Evolutionary conservation across 768 basidiomycete species (phyloP).

Genomic region (Xanthoconium purpureum): DNA sequence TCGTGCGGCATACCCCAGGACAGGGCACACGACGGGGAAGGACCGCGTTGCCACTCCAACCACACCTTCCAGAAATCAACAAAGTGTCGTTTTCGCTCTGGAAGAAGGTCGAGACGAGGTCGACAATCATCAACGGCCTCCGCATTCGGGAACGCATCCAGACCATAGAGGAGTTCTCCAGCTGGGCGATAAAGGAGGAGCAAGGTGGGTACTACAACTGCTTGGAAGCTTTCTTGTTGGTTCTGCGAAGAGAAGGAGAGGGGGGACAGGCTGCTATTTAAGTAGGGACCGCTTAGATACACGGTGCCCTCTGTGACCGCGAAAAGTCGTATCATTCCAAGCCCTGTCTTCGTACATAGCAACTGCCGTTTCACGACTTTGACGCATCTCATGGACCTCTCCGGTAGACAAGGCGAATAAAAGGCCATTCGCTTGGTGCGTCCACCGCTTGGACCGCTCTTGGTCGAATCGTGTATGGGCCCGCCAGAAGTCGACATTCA

Average conservation of each 20-base stretch:
- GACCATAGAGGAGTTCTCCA: neutral
- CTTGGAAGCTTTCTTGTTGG: conserved; percentile 8
- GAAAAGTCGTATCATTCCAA: no score
- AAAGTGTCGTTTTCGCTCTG: neutral
- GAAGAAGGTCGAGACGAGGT: neutral
- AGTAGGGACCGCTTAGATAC: no score
- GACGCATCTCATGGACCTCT: no score
- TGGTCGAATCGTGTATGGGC: no score
- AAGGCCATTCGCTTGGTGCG: no score
- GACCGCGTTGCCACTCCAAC: neutral
- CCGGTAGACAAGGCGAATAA: no score
- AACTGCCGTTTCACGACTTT: no score
- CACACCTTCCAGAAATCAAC: rapidly evolving
- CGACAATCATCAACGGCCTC: neutral
- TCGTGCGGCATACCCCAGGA: neutral
- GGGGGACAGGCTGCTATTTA: no score
- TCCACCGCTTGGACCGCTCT: no score
- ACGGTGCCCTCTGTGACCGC: no score
- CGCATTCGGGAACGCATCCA: neutral
- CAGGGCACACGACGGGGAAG: neutral
- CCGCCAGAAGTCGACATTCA: no score
- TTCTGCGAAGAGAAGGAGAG: neutral
- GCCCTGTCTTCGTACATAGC: no score
- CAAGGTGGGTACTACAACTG: conserved; percentile 6
- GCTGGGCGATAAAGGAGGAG: neutral